Base-by-base conservation (phyloP, 331 rosid genomes). In the Malus hybrid region DNA sequence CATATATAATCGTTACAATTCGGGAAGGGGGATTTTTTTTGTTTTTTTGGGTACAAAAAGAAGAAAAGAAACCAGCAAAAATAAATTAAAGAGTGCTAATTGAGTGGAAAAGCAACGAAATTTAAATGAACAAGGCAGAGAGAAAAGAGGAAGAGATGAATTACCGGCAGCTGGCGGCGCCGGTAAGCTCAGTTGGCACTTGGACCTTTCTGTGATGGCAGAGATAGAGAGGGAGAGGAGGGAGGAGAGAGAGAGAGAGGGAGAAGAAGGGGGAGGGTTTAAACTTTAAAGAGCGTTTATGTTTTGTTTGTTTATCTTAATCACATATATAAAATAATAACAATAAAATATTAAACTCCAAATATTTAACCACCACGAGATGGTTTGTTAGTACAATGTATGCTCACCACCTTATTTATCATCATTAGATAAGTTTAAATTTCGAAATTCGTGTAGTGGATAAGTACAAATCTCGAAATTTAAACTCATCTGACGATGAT, bases 351-450 rank as follows among this genome's bases (percentile, higher is more conserved):
- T 55, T 10, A 39, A 55, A 24, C 24, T 24, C 24, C 20, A 19
- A 19, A 55, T 39, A 39, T 39, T 39, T 39, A 36, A 36, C 11
- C 3, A 36, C 42, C 11, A 7, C 10, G 0, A 36, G 3, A 0
- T 36, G 0, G 3, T 7, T 8, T 1, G 0, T 36, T 36, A 24
- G 1, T 24, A 1, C 1, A 1, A 24, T 24, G 1, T 24, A 24
- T 24, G 1, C 24, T 1, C 24, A 22, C 22, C 22, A 22, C 22
- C 1, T 1, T 22, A 22, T 22, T 22, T 22, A 22, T 22, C 22
- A 22, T 1, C 22, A 22, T 22, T 22, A 22, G 22, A 22, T 22
- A 22, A 22, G 22, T 22, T 22, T 22, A 22, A 22, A 22, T 22
- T 22, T 22, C 22, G 22, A 22, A 22, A 22, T 22, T 22, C 1